Evolutionary conservation across 331 rosid genomes (phyloP), one percentile per base, ranked within the genome.

Genomic region (Arachis monticola): DNA sequence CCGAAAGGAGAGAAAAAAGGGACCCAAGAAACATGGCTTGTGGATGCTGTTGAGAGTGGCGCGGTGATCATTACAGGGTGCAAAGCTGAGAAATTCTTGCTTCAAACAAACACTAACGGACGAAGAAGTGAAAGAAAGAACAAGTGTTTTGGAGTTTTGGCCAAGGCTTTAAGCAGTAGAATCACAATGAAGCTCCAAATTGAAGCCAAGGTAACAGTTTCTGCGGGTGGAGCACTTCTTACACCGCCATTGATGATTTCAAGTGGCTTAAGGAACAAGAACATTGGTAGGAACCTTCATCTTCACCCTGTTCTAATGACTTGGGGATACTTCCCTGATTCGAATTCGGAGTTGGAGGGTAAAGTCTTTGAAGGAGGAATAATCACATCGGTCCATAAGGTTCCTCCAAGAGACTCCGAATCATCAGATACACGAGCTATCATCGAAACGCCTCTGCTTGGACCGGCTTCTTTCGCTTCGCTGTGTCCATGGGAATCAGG

Each of bases 321-420:
- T 5, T 81, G 85, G 85, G 85, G 85, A 2, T 81, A 81, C 67
- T 81, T 81, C 7, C 85, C 85, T n/a, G 75, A 81, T 46, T 64
- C 81, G 52, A 44, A 5, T 11, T 64, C 81, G 13, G 38, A 70
- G 5, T 3, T 81, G 41, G 58, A 71, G 66, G 85, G 85, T 6
- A 81, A 76, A 59, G 61, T 1, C 56, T 58, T 47, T 60, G 85
- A 81, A 8, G 85, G 85, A 31, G 81, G 81, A 2, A 81, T 81
- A 58, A 81, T 81, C 38, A 81, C 85, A 10, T 76, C 81, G 8
- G 72, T 81, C 5, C 78, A 76, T 5, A 76, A 76, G 32, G 81
- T 81, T 0, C 60, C 59, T 45, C 59, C 81, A 48, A n/a, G 17
- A 40, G 74, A 81, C 58, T 42, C 81, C 31, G 48, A 70, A 1